Evolutionary conservation across 2,329 filamentous ascomycete species (phyloP).

Genomic region (Trichoderma sp.): DNA sequence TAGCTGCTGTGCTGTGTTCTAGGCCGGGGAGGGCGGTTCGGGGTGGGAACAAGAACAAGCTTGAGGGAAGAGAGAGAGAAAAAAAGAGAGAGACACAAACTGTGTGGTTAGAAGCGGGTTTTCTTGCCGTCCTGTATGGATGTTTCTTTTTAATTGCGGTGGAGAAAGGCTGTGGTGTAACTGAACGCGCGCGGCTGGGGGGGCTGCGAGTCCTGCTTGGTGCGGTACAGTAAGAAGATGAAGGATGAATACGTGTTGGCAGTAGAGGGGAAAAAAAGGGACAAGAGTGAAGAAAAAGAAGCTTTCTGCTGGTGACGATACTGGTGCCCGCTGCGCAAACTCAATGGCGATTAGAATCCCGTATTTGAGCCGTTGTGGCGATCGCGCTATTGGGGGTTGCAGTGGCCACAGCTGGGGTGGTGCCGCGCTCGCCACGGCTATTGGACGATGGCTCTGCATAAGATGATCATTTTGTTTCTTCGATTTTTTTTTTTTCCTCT

Average conservation of each 20-base stretch:
- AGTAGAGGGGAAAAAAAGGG: too few relatives aligned
- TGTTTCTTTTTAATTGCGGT: neutral
- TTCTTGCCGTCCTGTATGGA: neutral
- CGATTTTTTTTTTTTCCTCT: neutral
- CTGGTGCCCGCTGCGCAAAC: neutral
- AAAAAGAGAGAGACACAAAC: neutral
- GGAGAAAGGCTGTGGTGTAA: neutral
- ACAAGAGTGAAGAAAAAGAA: neutral
- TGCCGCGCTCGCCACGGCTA: neutral
- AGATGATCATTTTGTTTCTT: neutral
- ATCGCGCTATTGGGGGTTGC: neutral
- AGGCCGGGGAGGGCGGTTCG: neutral
- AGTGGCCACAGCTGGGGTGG: neutral
- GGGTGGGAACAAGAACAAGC: neutral
- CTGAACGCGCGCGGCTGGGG: neutral
- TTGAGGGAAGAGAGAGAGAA: neutral
- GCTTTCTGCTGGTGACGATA: constrained; percentile 12
- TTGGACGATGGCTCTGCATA: neutral
- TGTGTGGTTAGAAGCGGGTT: neutral
- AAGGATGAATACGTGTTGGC: neutral
- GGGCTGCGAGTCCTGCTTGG: neutral
- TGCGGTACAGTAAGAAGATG: too few relatives aligned
- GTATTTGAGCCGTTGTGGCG: constrained; percentile 11
- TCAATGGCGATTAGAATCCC: constrained; percentile 4
- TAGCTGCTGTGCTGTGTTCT: neutral